phyloP scores from a whole-genome alignment of 78 protist species.

The Monosiga brevicollis region DNA sequence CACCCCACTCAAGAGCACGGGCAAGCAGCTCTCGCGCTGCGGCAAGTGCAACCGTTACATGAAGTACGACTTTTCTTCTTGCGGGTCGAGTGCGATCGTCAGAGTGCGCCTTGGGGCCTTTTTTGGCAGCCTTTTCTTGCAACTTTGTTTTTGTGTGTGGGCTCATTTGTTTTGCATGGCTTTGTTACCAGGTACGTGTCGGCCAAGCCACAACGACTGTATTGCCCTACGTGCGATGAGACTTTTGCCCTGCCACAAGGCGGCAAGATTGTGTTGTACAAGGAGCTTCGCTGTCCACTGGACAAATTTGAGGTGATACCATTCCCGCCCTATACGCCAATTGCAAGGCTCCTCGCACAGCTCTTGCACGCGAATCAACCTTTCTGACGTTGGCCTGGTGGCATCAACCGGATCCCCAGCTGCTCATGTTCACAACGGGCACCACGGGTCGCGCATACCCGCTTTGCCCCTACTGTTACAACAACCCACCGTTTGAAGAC shows the following conservation, averaged over 20 bases:
- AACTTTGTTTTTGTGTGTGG: too few species aligned
- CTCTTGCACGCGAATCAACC: too few species aligned
- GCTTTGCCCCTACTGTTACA: conserved; percentile 31
- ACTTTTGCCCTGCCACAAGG: conserved; percentile 19
- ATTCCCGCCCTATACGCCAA: too few species aligned
- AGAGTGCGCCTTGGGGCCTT: too few species aligned
- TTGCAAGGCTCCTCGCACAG: too few species aligned
- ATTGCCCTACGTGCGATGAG: conserved; percentile 29
- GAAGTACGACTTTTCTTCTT: too few species aligned
- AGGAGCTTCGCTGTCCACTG: conserved; percentile 28
- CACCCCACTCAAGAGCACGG: background rate
- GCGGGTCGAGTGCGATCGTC: too few species aligned
- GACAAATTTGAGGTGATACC: conserved; percentile 31
- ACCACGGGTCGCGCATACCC: background rate
- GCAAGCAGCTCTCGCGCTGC: conserved; percentile 2
- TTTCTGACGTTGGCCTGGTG: too few species aligned
- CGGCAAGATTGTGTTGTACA: conserved; percentile 17
- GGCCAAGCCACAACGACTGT: conserved; percentile 28
- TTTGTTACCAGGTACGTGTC: background rate
- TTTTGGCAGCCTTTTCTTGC: too few species aligned
- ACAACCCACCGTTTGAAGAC: conserved; percentile 13
- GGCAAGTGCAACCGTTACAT: conserved; percentile 8
- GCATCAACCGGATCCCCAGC: too few species aligned
- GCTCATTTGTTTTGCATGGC: too few species aligned
- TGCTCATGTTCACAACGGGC: conserved; percentile 1